phyloP scores from a whole-genome alignment of 331 rosid species.

The Acacia pycnantha region DNA sequence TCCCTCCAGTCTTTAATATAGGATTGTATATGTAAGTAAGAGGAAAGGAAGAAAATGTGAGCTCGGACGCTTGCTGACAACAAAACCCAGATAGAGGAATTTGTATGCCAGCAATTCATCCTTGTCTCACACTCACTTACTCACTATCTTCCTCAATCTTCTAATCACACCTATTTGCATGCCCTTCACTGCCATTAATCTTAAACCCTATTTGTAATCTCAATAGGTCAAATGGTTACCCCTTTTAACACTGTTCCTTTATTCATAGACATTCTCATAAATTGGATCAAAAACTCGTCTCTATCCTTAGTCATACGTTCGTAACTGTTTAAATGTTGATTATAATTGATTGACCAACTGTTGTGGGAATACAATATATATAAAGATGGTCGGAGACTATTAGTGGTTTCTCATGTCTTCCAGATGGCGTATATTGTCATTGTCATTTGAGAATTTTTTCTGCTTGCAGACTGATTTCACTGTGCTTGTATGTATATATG shows the following conservation, averaged over 20 bases:
- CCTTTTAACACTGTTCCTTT: neutral
- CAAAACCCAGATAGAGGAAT: neutral
- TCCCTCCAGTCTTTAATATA: no score
- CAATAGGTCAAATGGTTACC: neutral
- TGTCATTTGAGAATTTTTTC: conserved; percentile 34
- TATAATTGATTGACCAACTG: neutral
- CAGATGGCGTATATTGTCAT: neutral
- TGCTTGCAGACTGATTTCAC: neutral
- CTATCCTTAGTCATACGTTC: neutral
- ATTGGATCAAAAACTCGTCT: neutral
- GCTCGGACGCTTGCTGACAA: neutral
- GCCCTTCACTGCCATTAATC: neutral
- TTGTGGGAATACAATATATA: conserved; percentile 38
- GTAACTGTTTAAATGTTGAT: conserved; percentile 4
- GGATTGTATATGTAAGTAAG: no score
- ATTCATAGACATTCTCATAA: neutral
- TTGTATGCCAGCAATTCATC: conserved; percentile 1
- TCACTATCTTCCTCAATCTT: conserved; percentile 28
- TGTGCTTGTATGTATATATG: neutral
- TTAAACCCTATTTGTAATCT: neutral
- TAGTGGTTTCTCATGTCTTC: conserved; percentile 14
- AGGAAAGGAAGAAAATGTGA: neutral
- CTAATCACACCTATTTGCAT: neutral
- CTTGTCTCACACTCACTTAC: conserved; percentile 37
- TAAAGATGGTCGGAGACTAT: neutral